Evolutionary conservation across 495 filamentous ascomycete genomes (phyloP).

Genomic region (Lichenothelia convexa): DNA sequence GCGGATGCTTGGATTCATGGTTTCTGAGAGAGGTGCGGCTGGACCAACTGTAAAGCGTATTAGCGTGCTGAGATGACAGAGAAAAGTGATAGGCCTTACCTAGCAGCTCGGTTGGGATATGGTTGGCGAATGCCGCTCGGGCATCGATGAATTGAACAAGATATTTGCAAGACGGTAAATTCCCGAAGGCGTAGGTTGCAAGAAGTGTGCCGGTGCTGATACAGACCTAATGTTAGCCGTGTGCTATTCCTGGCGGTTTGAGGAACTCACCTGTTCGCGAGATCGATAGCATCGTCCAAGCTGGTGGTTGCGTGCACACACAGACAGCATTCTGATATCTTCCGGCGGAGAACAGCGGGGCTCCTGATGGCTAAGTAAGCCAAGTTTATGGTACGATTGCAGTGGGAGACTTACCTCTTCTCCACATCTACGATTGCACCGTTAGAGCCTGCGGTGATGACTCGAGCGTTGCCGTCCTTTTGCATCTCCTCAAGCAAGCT

Average conservation of each 20-base stretch:
- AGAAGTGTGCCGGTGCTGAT: conserved; percentile 18
- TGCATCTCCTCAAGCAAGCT: background rate
- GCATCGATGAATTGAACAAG: conserved; percentile 32
- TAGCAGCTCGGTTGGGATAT: conserved; percentile 30
- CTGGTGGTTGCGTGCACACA: conserved; percentile 23
- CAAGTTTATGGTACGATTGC: background rate
- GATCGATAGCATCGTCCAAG: conserved; percentile 30
- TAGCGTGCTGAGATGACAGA: background rate
- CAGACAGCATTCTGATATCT: conserved; percentile 20
- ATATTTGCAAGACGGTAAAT: conserved; percentile 29
- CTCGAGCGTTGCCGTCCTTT: background rate
- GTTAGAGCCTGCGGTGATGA: background rate
- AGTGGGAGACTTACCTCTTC: background rate
- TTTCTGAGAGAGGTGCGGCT: conserved; percentile 18
- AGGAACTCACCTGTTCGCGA: conserved; percentile 12
- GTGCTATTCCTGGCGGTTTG: background rate
- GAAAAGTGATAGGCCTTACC: conserved; percentile 6
- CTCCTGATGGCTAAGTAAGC: background rate
- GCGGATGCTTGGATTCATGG: conserved; percentile 16
- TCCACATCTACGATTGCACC: background rate
- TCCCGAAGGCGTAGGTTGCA: conserved; percentile 32
- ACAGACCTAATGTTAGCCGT: background rate
- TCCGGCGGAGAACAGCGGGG: conserved; percentile 4
- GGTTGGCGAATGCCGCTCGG: conserved; percentile 30
- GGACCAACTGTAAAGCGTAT: conserved; percentile 25